A percentile compares a stretch with the other conserved stretches of the same genome.
Conservation (phyloP, 2,329 filamentous ascomycete genomes). For the Achaetomium macrosporum region DNA sequence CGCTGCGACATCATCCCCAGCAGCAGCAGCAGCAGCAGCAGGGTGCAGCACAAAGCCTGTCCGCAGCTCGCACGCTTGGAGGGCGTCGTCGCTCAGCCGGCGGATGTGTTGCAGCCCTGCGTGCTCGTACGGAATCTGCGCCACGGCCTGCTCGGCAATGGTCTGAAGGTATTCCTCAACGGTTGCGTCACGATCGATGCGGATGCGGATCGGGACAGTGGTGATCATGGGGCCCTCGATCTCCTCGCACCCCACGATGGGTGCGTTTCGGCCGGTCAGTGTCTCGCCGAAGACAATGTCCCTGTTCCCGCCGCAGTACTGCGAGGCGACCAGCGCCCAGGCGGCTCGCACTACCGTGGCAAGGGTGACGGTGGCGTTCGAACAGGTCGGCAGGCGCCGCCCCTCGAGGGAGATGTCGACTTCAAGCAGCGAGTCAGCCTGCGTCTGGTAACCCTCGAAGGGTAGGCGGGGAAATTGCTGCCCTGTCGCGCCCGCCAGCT, state of each 20-base stretch:
- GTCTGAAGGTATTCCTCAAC: background rate
- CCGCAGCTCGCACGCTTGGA: conserved; percentile 3
- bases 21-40: background rate
- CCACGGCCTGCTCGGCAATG: background rate
- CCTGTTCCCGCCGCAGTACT: conserved; percentile 40
- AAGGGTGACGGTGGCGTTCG: conserved; percentile 35
- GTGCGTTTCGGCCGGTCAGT: conserved; percentile 18
- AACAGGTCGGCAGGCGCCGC: conserved; percentile 4
- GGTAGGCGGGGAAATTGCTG: conserved; percentile 44
- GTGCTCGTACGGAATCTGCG: conserved; percentile 10
- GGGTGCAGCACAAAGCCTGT: conserved; percentile 4
- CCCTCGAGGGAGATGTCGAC: conserved; percentile 39
- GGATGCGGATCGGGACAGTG: conserved; percentile 21
- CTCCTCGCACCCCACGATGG: conserved; percentile 14
- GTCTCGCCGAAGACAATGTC: conserved; percentile 51
- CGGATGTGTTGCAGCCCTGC: conserved; percentile 9
- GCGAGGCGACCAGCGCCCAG: conserved; percentile 50
- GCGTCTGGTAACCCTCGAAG: conserved; percentile 11
- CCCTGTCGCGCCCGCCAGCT: conserved; percentile 39
- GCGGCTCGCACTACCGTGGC: conserved; percentile 54
- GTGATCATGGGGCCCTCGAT: conserved; percentile 20
- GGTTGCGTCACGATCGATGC: background rate
- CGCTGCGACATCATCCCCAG: background rate
- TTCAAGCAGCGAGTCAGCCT: conserved; percentile 43
- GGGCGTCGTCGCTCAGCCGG: background rate